Evolutionary conservation across 2,329 filamentous ascomycete species (phyloP), one percentile per base, ranked within the genome.

Genomic region (Aspergillus awamori): DNA sequence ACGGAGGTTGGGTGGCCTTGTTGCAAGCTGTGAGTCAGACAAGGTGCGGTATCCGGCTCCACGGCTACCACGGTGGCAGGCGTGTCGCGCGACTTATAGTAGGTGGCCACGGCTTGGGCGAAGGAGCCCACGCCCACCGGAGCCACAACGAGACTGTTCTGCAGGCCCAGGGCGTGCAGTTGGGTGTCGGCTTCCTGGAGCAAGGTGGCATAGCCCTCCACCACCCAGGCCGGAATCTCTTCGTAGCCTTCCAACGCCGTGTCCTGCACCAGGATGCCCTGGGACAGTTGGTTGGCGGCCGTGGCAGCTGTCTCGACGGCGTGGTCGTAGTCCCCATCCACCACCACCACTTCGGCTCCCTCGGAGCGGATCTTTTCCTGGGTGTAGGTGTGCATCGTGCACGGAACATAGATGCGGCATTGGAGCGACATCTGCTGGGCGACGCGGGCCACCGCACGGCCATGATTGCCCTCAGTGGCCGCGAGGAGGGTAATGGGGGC

Each of bases 131-230:
- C 90, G 0, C 91, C 91, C 1, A 90, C 88, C 0, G 90, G 88
- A 0, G 84, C 83, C 13, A 94, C 73, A 30, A 87, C 81, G 8
- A 86, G 76, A 0, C 79, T 83, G 5, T 82, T 78, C 4, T 69
- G 65, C 0, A 78, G 67, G 1, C 70, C 73, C 0, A 77, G 65
- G 0, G 76, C 74, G 0, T 80, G 70, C 8, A 89, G 70, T 69
- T 93, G 89, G 20, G 79, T 72, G 53, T 92, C 89, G 0, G 86
- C 79, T 70, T 95, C 91, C 3, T 76, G 72, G 63, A 93, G 79
- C 83, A 93, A 88, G 0, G 90, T 92, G 4, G 81, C 81, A 68
- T 94, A 95, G 0, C 91, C 91, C 62, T 94, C 87, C 0, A 92
- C 88, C 22, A 93, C 89, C 87, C 89, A 93, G 74, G 85, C 51